phyloP scores from a whole-genome alignment of 352 stramenopile genomes.

The Pythium utonaiense region DNA sequence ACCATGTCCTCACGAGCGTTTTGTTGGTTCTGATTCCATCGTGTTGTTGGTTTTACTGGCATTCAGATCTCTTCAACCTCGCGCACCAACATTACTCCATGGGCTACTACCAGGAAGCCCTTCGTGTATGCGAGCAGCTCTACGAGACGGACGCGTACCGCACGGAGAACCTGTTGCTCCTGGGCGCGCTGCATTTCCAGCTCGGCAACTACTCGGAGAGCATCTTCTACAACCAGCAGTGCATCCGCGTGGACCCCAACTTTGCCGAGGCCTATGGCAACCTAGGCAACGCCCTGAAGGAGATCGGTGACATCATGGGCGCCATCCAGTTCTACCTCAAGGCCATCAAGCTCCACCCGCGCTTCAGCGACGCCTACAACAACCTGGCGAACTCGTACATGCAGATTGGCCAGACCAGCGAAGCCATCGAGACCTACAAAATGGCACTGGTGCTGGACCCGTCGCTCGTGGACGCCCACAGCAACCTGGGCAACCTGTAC shows the following conservation, averaged over 20 bases:
- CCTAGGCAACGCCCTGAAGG: slow-evolving; percentile 93
- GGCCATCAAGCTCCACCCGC: slow-evolving; percentile 91
- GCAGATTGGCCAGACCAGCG: slow-evolving; percentile 83
- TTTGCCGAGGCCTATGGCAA: slow-evolving; percentile 94
- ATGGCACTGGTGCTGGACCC: slow-evolving; percentile 90
- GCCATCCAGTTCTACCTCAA: slow-evolving; percentile 92
- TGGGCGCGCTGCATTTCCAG: slow-evolving; percentile 93
- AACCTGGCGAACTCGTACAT: slow-evolving; percentile 91
- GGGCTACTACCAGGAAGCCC: slow-evolving; percentile 86
- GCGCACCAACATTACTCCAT: slow-evolving; percentile 84
- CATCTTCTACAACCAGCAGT: slow-evolving; percentile 96
- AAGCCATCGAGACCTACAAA: slow-evolving; percentile 93
- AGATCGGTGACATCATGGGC: slow-evolving; percentile 87
- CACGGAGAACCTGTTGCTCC: slow-evolving; percentile 90
- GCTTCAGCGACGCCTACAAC: slow-evolving; percentile 91
- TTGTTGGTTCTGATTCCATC: neutral
- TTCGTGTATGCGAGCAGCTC: slow-evolving; percentile 83
- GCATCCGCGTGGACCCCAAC: slow-evolving; percentile 88
- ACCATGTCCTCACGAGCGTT: no score
- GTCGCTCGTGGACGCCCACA: slow-evolving; percentile 90
- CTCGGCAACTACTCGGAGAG: slow-evolving; percentile 89
- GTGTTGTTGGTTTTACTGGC: neutral
- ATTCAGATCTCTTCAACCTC: slow-evolving; percentile 62
- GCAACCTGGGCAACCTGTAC: slow-evolving; percentile 93
- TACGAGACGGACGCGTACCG: slow-evolving; percentile 86